Percentiles rank a stretch among this genome's conserved stretches.
phyloP scores from a whole-genome alignment of 257 asterid genomes.

The Primulina tabacum region DNA sequence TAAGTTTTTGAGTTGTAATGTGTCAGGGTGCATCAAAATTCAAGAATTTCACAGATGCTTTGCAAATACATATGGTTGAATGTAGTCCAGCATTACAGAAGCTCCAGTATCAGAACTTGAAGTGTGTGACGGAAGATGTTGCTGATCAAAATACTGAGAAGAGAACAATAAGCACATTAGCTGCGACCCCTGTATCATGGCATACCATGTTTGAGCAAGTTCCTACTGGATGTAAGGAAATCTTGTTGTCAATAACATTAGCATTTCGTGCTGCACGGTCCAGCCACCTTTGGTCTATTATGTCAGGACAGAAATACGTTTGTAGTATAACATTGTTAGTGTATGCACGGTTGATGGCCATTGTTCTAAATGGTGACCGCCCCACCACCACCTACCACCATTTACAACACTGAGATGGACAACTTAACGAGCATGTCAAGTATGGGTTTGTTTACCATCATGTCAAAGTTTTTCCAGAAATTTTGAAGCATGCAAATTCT shows the following conservation, averaged over 20 bases:
- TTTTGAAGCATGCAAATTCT: too few relatives aligned
- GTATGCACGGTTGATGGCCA: neutral
- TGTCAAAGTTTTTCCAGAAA: neutral
- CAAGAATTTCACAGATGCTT: slow-evolving; percentile 64
- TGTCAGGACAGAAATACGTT: neutral
- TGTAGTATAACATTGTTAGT: neutral
- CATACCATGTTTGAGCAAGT: slow-evolving; percentile 85
- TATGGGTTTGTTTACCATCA: neutral
- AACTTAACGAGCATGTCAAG: neutral
- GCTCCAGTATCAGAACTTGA: slow-evolving; percentile 73
- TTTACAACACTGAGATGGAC: neutral
- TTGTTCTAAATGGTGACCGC: too few relatives aligned
- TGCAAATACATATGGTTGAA: slow-evolving; percentile 88
- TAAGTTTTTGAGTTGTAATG: slow-evolving; percentile 16
- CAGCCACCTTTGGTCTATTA: neutral
- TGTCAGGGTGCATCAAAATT: slow-evolving; percentile 73
- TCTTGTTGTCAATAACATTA: slow-evolving; percentile 6
- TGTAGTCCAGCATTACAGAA: slow-evolving; percentile 83
- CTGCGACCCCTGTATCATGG: slow-evolving; percentile 85
- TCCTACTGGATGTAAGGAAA: slow-evolving; percentile 78
- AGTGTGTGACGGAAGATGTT: slow-evolving; percentile 45
- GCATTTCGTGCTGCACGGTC: neutral
- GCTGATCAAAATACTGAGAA: slow-evolving; percentile 39
- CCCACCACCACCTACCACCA: too few relatives aligned
- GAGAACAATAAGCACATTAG: slow-evolving; percentile 48